Conservation (phyloP, 495 filamentous ascomycete genomes). For the Neurospora africana region DNA sequence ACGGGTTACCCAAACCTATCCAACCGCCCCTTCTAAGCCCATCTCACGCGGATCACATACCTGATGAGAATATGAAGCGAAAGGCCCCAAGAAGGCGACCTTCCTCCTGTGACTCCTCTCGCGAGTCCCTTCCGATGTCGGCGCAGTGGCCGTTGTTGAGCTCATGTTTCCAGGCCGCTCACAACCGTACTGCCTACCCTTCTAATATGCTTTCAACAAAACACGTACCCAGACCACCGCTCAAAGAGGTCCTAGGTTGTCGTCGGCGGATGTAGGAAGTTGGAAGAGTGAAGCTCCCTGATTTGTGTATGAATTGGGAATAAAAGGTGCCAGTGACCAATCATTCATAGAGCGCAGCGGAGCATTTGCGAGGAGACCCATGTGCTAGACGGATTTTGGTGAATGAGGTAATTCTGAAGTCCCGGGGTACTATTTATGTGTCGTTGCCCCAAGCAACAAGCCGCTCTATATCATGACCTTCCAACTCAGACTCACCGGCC, state of each 20-base stretch:
- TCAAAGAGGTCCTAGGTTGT: not conserved
- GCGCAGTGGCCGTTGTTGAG: not conserved
- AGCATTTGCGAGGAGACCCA: not conserved
- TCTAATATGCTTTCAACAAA: not conserved
- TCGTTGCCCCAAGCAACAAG: not conserved
- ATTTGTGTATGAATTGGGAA: not conserved
- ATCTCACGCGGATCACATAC: conserved; percentile 45
- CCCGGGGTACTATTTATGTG: not conserved
- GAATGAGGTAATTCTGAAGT: not conserved
- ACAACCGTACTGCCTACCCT: not conserved
- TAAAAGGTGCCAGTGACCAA: not conserved
- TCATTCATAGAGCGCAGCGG: not conserved
- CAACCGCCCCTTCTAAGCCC: not conserved
- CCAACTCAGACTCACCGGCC: not conserved
- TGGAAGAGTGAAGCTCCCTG: not conserved
- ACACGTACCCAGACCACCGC: not conserved
- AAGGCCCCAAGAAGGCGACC: conserved; percentile 78
- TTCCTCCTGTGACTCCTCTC: conserved; percentile 2
- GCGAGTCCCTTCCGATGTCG: not conserved
- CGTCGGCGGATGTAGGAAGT: not conserved
- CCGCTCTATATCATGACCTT: not conserved
- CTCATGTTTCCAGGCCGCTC: not conserved
- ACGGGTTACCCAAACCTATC: not conserved
- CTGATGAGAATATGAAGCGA: conserved; percentile 85
- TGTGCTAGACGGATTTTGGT: not conserved